Evolutionary conservation across 164 flowering plant species (phyloP), one percentile per base, ranked within the genome.

Genomic region (Magnolia officinalis): DNA sequence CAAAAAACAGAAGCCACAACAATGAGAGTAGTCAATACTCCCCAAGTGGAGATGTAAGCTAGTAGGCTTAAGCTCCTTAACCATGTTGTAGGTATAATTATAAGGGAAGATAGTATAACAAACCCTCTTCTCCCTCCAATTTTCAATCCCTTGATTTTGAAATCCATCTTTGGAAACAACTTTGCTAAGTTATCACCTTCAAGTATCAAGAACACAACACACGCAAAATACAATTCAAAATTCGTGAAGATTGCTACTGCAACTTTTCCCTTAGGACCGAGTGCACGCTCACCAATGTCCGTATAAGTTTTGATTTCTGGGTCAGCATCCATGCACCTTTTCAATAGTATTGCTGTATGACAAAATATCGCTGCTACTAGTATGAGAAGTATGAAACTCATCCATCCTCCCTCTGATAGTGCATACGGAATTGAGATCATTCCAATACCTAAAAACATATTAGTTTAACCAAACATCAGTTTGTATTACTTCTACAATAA

Each of bases 121-220:
- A 91, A 87, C 45, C 81, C 75, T 70, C 85, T 45, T 24, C 51
- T 75, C n/a, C 80, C 85, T 2, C 74, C 58, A 61, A 81, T 50
- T 72, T 31, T 77, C 1, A 79, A n/a, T 20, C 79, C 76, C 0
- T 37, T 26, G 4, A 75, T 19, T 11, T 77, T 55, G 0, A 81
- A 71, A 8, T 61, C 74, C 72, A 83, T 16, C n/a, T 76, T 74
- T 1, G 98, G 95, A 1, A 92, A 84, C 11, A 95, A 63, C 2
- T 89, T 88, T 11, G 83, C 76, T 24, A 95, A 78, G 75, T 91
- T 95, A 61, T 95, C 98, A 0, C 98, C 97, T 86, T 89, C 97
- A 10, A 93, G 72, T 29, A 95, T 93, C 73, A 95, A 71, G 78
- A 90, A 90, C 11, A 91, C 92, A 0, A 85, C 85, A 0, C 87